Base-by-base conservation (phyloP, 2,329 filamentous ascomycete species). In the Beauveria bassiana region DNA sequence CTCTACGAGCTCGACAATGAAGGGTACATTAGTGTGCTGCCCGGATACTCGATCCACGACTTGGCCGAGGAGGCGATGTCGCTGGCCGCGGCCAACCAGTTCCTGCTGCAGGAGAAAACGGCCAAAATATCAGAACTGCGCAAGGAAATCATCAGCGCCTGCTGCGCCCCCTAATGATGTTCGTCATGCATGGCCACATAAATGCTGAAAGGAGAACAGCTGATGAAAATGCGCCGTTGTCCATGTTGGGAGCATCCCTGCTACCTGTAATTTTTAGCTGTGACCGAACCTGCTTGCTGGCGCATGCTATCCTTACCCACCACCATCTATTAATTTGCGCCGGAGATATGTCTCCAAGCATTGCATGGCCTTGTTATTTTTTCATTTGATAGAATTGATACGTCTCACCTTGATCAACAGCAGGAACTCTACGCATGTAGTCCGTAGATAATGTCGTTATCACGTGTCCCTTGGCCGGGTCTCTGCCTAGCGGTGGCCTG, bases 1-100 rank as follows among this genome's bases (percentile, higher is more conserved):
- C 50, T 64, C 38, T 58, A 49, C 49, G 62, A 62, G 57, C 58
- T 65, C 12, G 64, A 62, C 20, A 62, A 62, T 49, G 64, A 65
- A 61, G 64, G 64, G 20, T 65, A 64, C 54, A 61, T 65, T 54
- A 60, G 58, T 46, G 58, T 60, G 40, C 50, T 31, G 49, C 58
- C 58, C 14, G 50, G 58, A 10, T 60, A 60, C 31, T 53, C 49
- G 26, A 42, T 60, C 40, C 12, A 51, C n/a, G 50, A 60, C 50
- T 28, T 60, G n/a, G 58, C 43, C 8, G 49, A 60, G 42, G 58
- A 60, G 42, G 58, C 58, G 14, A 9, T 31, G 12, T 45, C 58
- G 34, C 58, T 60, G 28, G 58, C 58, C 10, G 18, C 58, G 2
- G 51, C 51, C 28, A 60, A 60, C 50, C 28, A 38, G 20, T 38